A percentile compares a stretch with the other conserved stretches of the same genome.
phyloP scores from a whole-genome alignment of 345 rosid species.

The Euclidium syriacum region DNA sequence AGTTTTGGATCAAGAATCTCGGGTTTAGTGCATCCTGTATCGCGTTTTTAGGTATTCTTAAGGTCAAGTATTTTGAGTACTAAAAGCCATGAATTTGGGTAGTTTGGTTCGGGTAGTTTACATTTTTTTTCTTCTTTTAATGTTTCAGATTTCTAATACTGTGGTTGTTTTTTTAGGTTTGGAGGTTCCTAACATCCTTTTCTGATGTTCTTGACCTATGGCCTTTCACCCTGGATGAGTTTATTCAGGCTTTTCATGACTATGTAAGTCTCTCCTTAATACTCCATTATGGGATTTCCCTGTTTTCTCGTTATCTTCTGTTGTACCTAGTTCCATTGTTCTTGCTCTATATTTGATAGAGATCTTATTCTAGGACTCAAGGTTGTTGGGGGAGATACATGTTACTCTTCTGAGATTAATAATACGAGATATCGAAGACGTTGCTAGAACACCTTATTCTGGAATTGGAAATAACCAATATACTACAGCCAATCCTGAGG shows the following conservation, averaged over 20 bases:
- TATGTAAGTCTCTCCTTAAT: slow-evolving; percentile 50
- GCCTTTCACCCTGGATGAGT: slow-evolving; percentile 98
- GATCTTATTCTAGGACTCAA: slow-evolving; percentile 70
- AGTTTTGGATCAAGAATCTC: no score
- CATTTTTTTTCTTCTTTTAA: no score
- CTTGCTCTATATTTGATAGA: slow-evolving; percentile 13
- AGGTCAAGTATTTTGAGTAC: no score
- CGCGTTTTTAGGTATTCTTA: no score
- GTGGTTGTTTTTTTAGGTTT: slow-evolving; percentile 61
- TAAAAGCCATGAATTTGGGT: no score
- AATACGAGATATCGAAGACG: slow-evolving; percentile 91
- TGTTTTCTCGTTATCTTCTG: neutral
- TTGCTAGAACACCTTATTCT: slow-evolving; percentile 78
- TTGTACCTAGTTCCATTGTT: slow-evolving; percentile 15
- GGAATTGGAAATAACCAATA: slow-evolving; percentile 81
- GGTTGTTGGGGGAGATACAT: slow-evolving; percentile 94
- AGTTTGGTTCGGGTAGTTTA: no score
- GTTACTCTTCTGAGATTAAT: slow-evolving; percentile 68
- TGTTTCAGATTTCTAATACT: slow-evolving; percentile 15
- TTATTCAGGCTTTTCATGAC: slow-evolving; percentile 97
- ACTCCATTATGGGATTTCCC: neutral
- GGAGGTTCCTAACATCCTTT: slow-evolving; percentile 86
- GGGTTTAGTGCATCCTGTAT: no score
- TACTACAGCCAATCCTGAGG: slow-evolving; percentile 84
- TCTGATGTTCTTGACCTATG: slow-evolving; percentile 92